phyloP scores from a whole-genome alignment of 2,329 filamentous ascomycete species.

The Botrytis pseudocinerea region DNA sequence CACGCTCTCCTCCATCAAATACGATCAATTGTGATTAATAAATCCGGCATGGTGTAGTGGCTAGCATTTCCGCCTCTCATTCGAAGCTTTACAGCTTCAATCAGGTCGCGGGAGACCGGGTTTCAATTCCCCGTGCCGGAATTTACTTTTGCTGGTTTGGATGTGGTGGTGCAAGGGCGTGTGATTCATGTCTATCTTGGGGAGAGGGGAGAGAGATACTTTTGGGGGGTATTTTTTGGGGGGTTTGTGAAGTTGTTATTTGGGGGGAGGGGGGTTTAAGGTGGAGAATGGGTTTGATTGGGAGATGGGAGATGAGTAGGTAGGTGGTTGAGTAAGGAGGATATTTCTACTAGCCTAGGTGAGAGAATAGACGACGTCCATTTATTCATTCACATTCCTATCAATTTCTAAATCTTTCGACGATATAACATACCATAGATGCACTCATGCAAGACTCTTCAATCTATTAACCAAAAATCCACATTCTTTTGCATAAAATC shows the following conservation, averaged over 20 bases:
- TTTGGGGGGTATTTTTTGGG: too few relatives aligned
- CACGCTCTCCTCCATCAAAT: accelerated
- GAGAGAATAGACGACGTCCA: not conserved
- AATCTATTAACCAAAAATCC: too few relatives aligned
- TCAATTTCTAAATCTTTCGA: accelerated
- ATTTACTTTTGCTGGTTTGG: too few relatives aligned
- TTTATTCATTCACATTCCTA: not conserved
- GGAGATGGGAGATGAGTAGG: not conserved
- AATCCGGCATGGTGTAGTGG: not conserved
- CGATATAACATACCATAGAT: too few relatives aligned
- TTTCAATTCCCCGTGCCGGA: not conserved
- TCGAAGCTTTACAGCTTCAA: not conserved
- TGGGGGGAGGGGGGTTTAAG: too few relatives aligned
- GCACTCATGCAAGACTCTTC: too few relatives aligned
- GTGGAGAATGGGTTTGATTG: not conserved
- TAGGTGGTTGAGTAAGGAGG: not conserved
- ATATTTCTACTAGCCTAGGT: not conserved
- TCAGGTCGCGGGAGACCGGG: not conserved
- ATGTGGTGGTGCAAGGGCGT: too few relatives aligned
- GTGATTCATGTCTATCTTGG: too few relatives aligned
- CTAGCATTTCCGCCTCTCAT: not conserved
- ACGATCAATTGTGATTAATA: too few relatives aligned
- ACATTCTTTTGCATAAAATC: too few relatives aligned
- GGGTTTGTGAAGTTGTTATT: too few relatives aligned
- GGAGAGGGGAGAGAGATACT: too few relatives aligned